These are phyloP conservation scores for Yarrowia divulgata DNA, from an alignment of 805 yeast species.

Conservation along the genomic window DNA sequence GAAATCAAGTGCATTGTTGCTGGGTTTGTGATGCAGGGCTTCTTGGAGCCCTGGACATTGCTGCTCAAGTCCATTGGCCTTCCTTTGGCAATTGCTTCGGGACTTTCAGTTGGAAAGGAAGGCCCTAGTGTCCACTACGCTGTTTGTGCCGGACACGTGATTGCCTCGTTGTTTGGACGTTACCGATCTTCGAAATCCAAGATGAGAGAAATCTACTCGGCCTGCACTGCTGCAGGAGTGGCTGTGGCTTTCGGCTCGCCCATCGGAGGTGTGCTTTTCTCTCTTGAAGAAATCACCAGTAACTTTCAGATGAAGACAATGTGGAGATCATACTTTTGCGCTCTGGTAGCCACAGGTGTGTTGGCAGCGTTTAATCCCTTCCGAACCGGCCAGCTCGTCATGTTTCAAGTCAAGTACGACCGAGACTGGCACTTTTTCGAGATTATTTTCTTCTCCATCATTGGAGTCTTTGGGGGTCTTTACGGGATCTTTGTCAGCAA, in stretches of 20 bases:
- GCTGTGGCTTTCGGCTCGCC: conserved; percentile 99
- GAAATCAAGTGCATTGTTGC: conserved; percentile 94
- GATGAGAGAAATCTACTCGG: conserved; percentile 70
- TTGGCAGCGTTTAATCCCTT: conserved; percentile 87
- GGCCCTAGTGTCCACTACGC: conserved; percentile 99
- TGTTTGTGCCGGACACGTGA: conserved; percentile 89
- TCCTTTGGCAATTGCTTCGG: conserved; percentile 92
- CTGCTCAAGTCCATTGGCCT: conserved; percentile 77
- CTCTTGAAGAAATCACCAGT: conserved; percentile 87
- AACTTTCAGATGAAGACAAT: conserved; percentile 77
- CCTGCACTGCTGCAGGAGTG: conserved; percentile 97
- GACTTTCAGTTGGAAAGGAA: conserved; percentile 93
- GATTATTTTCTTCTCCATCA: conserved; percentile 70
- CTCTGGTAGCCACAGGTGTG: conserved; percentile 83
- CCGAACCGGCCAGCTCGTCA: conserved; percentile 90
- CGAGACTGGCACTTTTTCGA: conserved; percentile 87
- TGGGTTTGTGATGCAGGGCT: conserved; percentile 82
- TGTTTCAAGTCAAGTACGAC: conserved; percentile 90
- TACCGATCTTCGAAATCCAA: conserved; percentile 51
- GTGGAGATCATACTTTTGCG: conserved; percentile 92
- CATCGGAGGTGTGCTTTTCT: conserved; percentile 94
- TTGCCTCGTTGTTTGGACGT: conserved; percentile 61
- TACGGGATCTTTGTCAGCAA: conserved; percentile 82
- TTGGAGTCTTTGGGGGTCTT: conserved; percentile 91
- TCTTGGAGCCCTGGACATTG: conserved; percentile 75